A percentile compares a stretch with the other conserved stretches of the same genome.
These are phyloP conservation scores for Cercospora berteroae DNA, from an alignment of 2,329 filamentous ascomycete genomes.

Conservation along the genomic window DNA sequence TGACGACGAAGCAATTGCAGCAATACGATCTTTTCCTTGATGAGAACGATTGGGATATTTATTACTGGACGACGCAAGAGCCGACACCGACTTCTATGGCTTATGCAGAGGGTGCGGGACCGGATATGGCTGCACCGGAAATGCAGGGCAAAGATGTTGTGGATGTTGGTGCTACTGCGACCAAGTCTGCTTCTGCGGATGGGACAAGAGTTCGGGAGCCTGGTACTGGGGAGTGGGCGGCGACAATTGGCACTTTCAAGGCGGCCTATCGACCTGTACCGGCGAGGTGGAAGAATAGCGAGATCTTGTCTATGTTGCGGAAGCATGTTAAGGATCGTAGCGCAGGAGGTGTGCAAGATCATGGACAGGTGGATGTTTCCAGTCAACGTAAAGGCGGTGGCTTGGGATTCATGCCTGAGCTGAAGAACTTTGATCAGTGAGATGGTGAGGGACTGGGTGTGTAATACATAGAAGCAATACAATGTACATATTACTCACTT, in stretches of 20 bases:
- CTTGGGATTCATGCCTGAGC: constrained; percentile 52
- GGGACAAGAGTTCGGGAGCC: constrained; percentile 49
- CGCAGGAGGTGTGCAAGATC: constrained; percentile 53
- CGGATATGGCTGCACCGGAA: constrained; percentile 44
- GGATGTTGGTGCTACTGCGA: background rate
- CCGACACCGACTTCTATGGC: constrained; percentile 59
- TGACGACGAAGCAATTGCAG: constrained; percentile 70
- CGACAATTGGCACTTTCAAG: constrained; percentile 92
- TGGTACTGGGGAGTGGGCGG: constrained; percentile 82
- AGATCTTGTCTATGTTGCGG: constrained; percentile 73
- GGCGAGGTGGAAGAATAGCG: constrained; percentile 76
- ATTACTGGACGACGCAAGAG: constrained; percentile 98
- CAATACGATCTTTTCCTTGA: constrained; percentile 93
- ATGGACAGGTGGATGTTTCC: constrained; percentile 16
- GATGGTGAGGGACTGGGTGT: background rate
- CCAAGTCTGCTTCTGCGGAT: constrained; percentile 29
- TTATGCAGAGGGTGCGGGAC: constrained; percentile 54
- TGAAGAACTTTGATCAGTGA: constrained; percentile 48
- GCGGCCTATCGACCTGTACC: constrained; percentile 91
- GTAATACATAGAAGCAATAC: background rate
- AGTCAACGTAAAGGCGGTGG: constrained; percentile 42
- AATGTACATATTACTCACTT: background rate
- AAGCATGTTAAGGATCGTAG: constrained; percentile 74
- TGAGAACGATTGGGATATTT: constrained; percentile 99
- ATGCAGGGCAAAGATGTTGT: constrained; percentile 44